These are phyloP conservation scores for Skeletonema grethae DNA, from an alignment of 108 stramenopile species.

Conservation along the genomic window DNA sequence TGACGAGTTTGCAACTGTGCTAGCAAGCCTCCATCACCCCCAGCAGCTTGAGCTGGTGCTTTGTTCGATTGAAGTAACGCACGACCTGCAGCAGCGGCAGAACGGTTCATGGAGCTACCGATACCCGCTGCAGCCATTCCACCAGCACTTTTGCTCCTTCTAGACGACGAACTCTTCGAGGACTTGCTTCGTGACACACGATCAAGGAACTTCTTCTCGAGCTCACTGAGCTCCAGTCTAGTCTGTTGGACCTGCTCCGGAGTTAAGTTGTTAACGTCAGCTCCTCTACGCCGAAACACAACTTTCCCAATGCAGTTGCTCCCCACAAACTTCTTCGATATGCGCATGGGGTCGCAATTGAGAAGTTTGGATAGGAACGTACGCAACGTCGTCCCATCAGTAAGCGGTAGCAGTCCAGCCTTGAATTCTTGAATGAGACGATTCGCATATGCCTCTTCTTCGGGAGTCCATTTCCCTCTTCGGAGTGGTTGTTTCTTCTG, in stretches of 20 bases:
- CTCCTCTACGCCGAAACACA: slow-evolving; percentile 89
- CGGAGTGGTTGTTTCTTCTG: slow-evolving; percentile 47
- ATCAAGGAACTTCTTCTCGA: slow-evolving; percentile 92
- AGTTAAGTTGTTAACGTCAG: slow-evolving; percentile 86
- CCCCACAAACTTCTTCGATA: slow-evolving; percentile 98
- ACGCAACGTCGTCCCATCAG: slow-evolving; percentile 96
- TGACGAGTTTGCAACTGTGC: slow-evolving; percentile 33
- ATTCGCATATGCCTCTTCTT: slow-evolving; percentile 95
- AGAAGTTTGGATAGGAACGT: slow-evolving; percentile 93
- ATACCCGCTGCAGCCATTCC: slow-evolving; percentile 8
- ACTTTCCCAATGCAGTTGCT: slow-evolving; percentile 96
- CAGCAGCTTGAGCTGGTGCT: neutral
- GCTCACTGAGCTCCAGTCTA: slow-evolving; percentile 80
- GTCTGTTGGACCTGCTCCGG: slow-evolving; percentile 87
- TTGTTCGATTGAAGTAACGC: slow-evolving; percentile 55
- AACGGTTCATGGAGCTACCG: slow-evolving; percentile 40
- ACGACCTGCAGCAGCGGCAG: slow-evolving; percentile 76
- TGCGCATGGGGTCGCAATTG: slow-evolving; percentile 98
- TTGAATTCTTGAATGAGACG: slow-evolving; percentile 96
- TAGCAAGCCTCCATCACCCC: slow-evolving; percentile 22
- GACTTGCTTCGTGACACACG: slow-evolving; percentile 93
- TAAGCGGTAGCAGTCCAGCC: slow-evolving; percentile 86
- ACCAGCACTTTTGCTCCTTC: neutral
- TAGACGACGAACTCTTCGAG: slow-evolving; percentile 53
- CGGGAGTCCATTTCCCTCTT: slow-evolving; percentile 91